These are phyloP conservation scores for Zoysia japonica DNA, from an alignment of 176 grass and related monocot species.

Conservation along the genomic window DNA sequence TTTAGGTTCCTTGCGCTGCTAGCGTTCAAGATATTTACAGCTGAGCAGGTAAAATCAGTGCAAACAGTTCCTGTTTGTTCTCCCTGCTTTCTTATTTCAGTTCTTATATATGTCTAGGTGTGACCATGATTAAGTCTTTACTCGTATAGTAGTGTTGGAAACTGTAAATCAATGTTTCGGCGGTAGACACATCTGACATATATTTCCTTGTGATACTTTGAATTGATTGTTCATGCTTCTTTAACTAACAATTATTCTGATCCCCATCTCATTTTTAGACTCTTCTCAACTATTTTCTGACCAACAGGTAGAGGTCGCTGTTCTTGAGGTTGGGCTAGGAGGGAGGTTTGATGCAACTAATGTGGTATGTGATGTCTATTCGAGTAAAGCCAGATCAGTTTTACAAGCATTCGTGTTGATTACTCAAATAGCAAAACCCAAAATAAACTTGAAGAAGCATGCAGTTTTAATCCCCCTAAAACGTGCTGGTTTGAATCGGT, in stretches of 20 bases:
- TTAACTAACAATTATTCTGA: background rate
- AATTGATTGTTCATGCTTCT: conserved; percentile 9
- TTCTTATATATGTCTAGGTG: background rate
- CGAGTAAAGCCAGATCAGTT: background rate
- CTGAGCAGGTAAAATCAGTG: conserved; percentile 62
- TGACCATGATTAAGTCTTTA: conserved; percentile 4
- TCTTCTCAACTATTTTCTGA: conserved; percentile 10
- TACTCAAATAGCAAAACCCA: background rate
- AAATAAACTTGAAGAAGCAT: background rate
- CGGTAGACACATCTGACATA: background rate
- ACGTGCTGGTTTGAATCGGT: background rate
- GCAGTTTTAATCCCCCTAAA: background rate
- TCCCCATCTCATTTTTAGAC: background rate
- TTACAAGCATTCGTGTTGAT: background rate
- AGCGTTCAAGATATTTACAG: conserved; percentile 93
- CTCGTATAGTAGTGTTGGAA: background rate
- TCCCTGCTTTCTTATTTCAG: background rate
- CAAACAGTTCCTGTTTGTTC: conserved; percentile 4
- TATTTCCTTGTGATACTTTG: background rate
- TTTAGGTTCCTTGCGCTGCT: conserved; percentile 92
- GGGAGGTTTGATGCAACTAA: conserved; percentile 97
- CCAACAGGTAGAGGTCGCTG: conserved; percentile 87
- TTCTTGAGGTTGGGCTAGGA: conserved; percentile 97
- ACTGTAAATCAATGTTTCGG: background rate
- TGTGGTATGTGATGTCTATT: conserved; percentile 60